Evolutionary conservation across 257 asterid genomes (phyloP), one percentile per base, ranked within the genome.

Genomic region (Galeopsis tetrahit): DNA sequence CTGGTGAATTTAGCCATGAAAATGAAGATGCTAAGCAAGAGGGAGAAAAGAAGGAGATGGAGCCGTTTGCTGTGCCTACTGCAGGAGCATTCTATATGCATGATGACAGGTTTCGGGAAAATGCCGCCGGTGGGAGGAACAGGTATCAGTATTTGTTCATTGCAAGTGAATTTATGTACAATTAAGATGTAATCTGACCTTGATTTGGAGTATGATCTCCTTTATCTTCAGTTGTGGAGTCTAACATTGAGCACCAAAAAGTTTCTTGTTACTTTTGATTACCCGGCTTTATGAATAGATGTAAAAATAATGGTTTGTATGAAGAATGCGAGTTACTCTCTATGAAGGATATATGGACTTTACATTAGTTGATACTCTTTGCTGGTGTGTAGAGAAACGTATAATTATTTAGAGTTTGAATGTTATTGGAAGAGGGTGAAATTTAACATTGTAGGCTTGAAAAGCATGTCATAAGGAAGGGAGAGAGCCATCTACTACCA

Each of bases 61-160:
- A 92, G 80, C 97, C 97, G 2, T 92, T 48, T 82, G 85, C 98
- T 33, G 98, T 92, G 79, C 98, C 98, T 3, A 92, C 96, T 4
- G 98, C 95, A 0, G 98, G 98, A 74, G 91, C 98, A 8, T 92
- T 92, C 75, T 92, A 92, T 64, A 92, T 92, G 98, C 98, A 92
- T 17, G 97, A 92, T 83, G 98, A 92, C 67, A 83, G 98, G 74
- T 92, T 92, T 73, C 84, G 88, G 69, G 95, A 88, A 78, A 83
- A 79, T 78, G 83, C 86, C 0, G 83, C 86, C 0, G 88, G 86
- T 67, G 92, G 96, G 43, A 77, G 91, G 57, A 49, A 90, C 79
- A 90, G 96, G 98, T 92, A 86, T 5, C 39, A 7, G n/a, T 3
- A 10, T 56, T 21, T 66, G 49, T 21, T 21, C 28, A 21, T 21